Percentiles rank a stretch among this genome's conserved stretches.
These are phyloP conservation scores for Phialophora macrospora DNA, from an alignment of 2,329 filamentous ascomycete genomes.

Conservation along the genomic window DNA sequence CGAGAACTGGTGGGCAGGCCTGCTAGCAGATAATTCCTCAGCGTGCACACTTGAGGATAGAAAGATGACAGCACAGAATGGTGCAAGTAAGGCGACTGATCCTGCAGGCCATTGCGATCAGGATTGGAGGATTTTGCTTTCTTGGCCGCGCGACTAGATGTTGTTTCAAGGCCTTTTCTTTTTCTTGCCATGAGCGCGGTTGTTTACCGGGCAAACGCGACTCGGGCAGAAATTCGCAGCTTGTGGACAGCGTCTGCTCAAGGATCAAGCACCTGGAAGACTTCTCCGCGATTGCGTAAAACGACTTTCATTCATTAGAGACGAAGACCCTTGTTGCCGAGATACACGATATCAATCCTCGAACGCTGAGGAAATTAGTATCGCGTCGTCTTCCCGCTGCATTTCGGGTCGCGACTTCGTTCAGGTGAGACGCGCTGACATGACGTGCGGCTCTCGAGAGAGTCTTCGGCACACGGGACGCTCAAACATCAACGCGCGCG, in stretches of 20 bases:
- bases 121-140: conserved; percentile 20
- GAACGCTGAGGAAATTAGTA: conserved; percentile 9
- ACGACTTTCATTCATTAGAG: not conserved
- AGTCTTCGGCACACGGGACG: not conserved
- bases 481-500: not conserved
- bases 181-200: conserved; percentile 36
- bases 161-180: conserved; percentile 29
- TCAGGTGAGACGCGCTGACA: conserved; percentile 2
- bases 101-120: not conserved
- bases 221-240: not conserved
- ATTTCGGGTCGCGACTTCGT: not conserved
- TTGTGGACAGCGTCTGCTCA: not conserved
- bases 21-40: conserved; percentile 35
- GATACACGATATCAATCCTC: conserved; percentile 9
- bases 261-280: not conserved
- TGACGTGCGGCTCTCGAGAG: not conserved
- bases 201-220: conserved; percentile 12
- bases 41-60: conserved; percentile 35
- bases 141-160: conserved; percentile 25
- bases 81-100: conserved; percentile 13
- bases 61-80: conserved; percentile 35
- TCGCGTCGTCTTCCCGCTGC: not conserved
- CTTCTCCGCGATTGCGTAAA: not conserved
- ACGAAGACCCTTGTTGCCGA: conserved; percentile 1
- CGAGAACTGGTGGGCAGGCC: conserved; percentile 40